A percentile compares a stretch with the other conserved stretches of the same genome.
Conservation (phyloP, 805 yeast genomes). For the Grigorovia transvaalensis region DNA sequence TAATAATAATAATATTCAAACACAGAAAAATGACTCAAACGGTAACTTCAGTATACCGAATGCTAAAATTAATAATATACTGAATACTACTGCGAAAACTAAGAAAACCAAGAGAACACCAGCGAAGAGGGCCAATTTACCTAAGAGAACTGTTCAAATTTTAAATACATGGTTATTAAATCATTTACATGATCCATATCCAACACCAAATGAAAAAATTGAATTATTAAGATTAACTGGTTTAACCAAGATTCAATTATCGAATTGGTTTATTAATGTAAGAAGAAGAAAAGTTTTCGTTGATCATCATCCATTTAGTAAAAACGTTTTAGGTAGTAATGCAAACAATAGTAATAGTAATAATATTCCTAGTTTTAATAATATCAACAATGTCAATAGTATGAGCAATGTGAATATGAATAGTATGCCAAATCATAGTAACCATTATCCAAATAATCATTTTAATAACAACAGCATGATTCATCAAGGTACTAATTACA, state of each 20-base stretch:
- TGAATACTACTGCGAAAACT: not conserved
- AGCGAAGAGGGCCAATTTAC: slow-evolving; percentile 60
- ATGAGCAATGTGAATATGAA: not conserved
- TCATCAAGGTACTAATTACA: not conserved
- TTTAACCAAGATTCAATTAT: slow-evolving; percentile 66
- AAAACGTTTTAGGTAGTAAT: not conserved
- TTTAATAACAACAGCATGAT: not conserved
- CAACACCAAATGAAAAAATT: slow-evolving; percentile 68
- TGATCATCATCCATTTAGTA: slow-evolving; percentile 8
- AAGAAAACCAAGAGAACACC: slow-evolving; percentile 2
- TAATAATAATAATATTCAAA: not conserved
- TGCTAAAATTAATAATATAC: not conserved
- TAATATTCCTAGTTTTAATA: slow-evolving; percentile 11
- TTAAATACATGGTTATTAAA: slow-evolving; percentile 64
- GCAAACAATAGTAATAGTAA: too few species aligned
- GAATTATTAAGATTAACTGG: slow-evolving; percentile 63
- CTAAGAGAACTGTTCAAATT: slow-evolving; percentile 65
- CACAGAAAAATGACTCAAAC: not conserved
- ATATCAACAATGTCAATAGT: slow-evolving; percentile 1
- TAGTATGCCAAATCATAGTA: not conserved
- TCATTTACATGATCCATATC: slow-evolving; percentile 74
- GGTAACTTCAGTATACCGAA: not conserved
- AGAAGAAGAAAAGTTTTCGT: slow-evolving; percentile 56
- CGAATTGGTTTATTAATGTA: slow-evolving; percentile 85
- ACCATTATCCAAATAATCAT: not conserved